phyloP scores from a whole-genome alignment of 2,329 filamentous ascomycete species.

The Aspergillus nomiae region DNA sequence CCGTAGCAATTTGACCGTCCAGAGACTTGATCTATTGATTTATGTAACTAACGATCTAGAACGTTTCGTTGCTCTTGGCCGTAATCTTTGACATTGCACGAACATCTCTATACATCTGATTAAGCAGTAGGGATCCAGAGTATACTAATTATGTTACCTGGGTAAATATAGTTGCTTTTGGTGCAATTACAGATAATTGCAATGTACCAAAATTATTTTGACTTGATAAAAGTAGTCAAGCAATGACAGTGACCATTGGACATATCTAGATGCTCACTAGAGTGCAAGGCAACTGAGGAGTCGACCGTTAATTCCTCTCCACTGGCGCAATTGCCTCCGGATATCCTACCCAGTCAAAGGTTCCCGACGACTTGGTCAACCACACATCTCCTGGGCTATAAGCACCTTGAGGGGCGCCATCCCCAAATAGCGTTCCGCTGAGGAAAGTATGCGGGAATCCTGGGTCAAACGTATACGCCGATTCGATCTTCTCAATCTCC shows the following conservation, averaged over 20 bases:
- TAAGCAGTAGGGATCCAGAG: neutral
- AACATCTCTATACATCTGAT: neutral
- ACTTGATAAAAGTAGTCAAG: no score
- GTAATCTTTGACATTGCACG: neutral
- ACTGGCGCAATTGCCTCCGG: neutral
- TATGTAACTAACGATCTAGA: neutral
- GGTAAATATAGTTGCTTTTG: neutral
- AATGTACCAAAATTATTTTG: no score
- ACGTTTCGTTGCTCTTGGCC: neutral
- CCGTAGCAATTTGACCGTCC: no score
- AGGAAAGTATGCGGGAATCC: conserved; percentile 53
- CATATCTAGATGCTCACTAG: no score
- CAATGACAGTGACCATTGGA: no score
- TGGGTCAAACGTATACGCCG: conserved; percentile 52
- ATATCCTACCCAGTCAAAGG: neutral
- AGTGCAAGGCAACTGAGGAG: neutral
- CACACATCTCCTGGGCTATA: neutral
- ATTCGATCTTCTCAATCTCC: conserved; percentile 58
- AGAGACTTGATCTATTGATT: neutral
- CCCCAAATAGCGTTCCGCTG: neutral
- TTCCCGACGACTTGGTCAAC: neutral
- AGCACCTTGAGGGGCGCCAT: neutral
- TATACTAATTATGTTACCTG: neutral
- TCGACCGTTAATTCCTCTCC: neutral
- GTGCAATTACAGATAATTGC: neutral